Base-by-base conservation (phyloP, 352 stramenopile species). In the Pythium rhizo-oryzae region DNA sequence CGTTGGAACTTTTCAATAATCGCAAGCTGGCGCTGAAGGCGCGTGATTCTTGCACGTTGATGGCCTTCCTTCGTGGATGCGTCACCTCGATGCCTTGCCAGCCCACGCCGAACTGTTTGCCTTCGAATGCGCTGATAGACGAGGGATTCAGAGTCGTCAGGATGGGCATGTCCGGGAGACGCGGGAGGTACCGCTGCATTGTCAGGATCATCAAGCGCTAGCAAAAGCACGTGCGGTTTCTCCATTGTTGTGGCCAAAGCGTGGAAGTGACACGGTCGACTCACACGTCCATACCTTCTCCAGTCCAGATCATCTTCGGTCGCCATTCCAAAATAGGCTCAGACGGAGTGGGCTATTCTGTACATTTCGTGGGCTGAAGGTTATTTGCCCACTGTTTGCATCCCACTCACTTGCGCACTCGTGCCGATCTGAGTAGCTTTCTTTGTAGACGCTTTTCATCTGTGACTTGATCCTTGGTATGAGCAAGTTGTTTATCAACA, bases 1-100 rank as follows among this genome's bases (percentile, higher is more conserved):
- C 56, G 59, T 19, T 51, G 52, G 16, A 70, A 76, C 21, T 65
- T 58, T 19, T 76, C 64, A 37, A 76, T 59, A 46, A 76, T 76
- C 2, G 64, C 70, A 18, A 72, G 23, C 50, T 76, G 70, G 19
- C 51, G 56, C 18, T 76, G 59, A 2, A 67, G 21, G 18, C 70
- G 70, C 9, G 64, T 72, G 0, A 41, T 28, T 8, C 55, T 41
- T 16, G 63, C 60, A 13, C 28, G 21, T 6, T 67, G 59, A 15
- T 65, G 51, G 16, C 49, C 21, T 23, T 72, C 64, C 50, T 63
- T 62, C 0, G 53, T 19, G n/a, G 58, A 63, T 0, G 24, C 18
- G 18, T 70, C 51, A 19, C 49, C 55, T 33, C 68, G 67, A 2
- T 69, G 58, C 18, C 70, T n/a, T 12, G 70, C 59, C 1, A 70